Evolutionary conservation across 2,329 filamentous ascomycete species (phyloP).

Genomic region (Trichophyton simii): DNA sequence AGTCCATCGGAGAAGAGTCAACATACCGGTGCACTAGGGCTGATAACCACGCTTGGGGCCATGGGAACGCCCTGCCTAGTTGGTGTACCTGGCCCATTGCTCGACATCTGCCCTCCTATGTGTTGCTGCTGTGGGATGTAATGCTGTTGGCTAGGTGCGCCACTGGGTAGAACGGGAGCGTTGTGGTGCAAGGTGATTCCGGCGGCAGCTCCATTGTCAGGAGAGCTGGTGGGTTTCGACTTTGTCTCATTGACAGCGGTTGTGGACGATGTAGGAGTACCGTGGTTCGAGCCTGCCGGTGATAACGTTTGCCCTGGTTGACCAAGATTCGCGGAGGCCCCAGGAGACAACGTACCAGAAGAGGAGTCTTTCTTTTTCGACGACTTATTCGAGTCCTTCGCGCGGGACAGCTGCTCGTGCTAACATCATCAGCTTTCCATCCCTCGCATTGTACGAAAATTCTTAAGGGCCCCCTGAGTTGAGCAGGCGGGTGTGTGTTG

Average conservation of each 20-base stretch:
- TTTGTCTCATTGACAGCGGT: conserved; percentile 74
- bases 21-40: conserved; percentile 80
- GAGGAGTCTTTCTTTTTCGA: conserved; percentile 49
- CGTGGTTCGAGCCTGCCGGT: conserved; percentile 48
- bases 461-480: conserved; percentile 12
- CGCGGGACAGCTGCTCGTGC: conserved; percentile 78
- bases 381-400: conserved; percentile 77
- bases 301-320: conserved; percentile 36
- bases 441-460: conserved; percentile 3
- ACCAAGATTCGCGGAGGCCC: conserved; percentile 33
- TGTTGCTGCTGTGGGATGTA: conserved; percentile 24
- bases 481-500: conserved; percentile 12
- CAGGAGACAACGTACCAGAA: conserved; percentile 64
- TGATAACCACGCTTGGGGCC: conserved; percentile 84
- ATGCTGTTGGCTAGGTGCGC: conserved; percentile 26
- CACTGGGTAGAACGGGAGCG: conserved; percentile 19
- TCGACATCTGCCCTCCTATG: conserved; percentile 24
- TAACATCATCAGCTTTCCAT: conserved; percentile 28
- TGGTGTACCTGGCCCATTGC: conserved; percentile 48
- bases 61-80: conserved; percentile 48
- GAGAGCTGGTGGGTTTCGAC: conserved; percentile 54
- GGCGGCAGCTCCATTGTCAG: conserved; percentile 24
- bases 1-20: conserved; percentile 1
- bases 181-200: conserved; percentile 17
- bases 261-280: conserved; percentile 77